Evolutionary conservation across 768 basidiomycete species (phyloP).

Genomic region (Lactifluus hygrophoroides): DNA sequence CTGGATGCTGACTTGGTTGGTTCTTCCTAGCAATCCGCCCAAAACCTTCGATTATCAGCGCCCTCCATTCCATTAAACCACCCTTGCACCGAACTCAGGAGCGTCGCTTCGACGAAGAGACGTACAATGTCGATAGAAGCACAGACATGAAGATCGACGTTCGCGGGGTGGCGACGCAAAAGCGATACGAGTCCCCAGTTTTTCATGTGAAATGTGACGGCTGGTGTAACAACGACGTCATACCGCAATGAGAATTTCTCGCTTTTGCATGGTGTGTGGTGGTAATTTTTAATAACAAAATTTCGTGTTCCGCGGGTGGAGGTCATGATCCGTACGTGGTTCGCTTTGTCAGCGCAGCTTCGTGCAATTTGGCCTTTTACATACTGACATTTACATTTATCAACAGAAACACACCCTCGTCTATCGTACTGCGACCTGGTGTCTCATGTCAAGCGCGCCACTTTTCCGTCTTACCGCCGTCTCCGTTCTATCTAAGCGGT

Average conservation of each 20-base stretch:
- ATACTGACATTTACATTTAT: too few relatives aligned
- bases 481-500: neutral
- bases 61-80: too few relatives aligned
- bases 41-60: too few relatives aligned
- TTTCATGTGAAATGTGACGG: conserved; percentile 13
- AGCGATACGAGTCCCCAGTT: conserved; percentile 12
- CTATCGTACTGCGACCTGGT: conserved; percentile 1
- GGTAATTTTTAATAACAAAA: too few relatives aligned
- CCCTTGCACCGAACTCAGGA: too few relatives aligned
- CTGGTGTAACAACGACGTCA: conserved; percentile 6
- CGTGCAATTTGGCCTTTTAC: neutral
- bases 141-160: neutral
- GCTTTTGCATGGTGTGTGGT: too few relatives aligned
- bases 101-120: too few relatives aligned
- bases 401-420: neutral
- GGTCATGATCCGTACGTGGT: too few relatives aligned
- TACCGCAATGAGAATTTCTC: too few relatives aligned
- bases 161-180: neutral
- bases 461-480: neutral
- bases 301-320: too few relatives aligned
- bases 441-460: conserved; percentile 7
- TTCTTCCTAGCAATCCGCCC: too few relatives aligned
- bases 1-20: too few relatives aligned
- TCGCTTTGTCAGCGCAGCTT: neutral
- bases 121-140: neutral